Evolutionary conservation across 768 basidiomycete species (phyloP).

Genomic region (Calocybe indica): DNA sequence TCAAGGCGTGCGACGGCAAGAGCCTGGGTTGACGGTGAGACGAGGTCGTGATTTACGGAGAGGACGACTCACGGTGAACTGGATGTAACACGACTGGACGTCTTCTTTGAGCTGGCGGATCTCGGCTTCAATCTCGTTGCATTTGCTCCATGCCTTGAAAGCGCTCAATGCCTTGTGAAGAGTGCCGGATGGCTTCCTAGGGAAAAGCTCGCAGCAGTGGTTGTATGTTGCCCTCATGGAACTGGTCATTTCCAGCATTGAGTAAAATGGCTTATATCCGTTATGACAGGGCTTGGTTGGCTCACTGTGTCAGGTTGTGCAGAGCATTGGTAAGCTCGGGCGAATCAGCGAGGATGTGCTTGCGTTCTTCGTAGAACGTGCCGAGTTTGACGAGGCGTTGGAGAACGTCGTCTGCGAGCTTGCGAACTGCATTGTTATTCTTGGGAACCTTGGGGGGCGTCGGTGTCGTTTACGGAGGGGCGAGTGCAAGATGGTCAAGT

Average conservation of each 20-base stretch:
- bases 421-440: conserved; percentile 5
- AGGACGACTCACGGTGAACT: conserved; percentile 7
- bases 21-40: not conserved
- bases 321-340: conserved; percentile 2
- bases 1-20: conserved; percentile 10
- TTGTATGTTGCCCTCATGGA: not conserved
- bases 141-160: not conserved
- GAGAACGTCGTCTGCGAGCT: conserved; percentile 6
- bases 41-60: not conserved
- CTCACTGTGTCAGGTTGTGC: not conserved
- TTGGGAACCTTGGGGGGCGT: conserved; percentile 4
- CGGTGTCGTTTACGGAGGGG: too few species aligned
- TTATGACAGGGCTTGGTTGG: not conserved
- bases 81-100: conserved; percentile 9
- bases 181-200: not conserved
- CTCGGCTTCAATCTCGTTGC: conserved; percentile 4
- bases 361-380: conserved; percentile 7
- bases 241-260: not conserved
- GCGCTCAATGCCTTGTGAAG: not conserved
- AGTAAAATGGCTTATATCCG: not conserved
- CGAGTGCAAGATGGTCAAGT: too few species aligned
- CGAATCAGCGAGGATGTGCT: conserved; percentile 1
- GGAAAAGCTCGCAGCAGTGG: not conserved
- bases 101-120: conserved; percentile 5
- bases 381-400: conserved; percentile 5